Evolutionary conservation across 352 stramenopile genomes (phyloP).

Genomic region (Globisporangium carolinianum): DNA sequence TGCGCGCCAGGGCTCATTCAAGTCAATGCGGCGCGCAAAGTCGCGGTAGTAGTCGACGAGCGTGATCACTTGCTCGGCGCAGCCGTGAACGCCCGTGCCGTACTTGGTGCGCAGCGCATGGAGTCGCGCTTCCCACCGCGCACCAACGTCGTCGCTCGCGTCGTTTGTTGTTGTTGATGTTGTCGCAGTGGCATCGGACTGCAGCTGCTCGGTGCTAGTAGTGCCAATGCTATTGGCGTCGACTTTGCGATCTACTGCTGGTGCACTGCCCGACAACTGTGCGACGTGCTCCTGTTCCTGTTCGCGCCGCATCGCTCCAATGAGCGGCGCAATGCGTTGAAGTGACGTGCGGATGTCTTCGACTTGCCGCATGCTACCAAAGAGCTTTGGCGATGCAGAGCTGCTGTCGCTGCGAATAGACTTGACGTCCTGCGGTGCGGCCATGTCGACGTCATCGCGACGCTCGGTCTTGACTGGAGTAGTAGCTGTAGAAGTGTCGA

Average conservation of each 20-base stretch:
- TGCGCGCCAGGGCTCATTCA: slow-evolving; percentile 65
- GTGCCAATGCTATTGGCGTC: not conserved
- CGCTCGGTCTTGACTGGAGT: not conserved
- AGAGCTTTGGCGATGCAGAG: slow-evolving; percentile 11
- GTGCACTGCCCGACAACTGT: too few relatives aligned
- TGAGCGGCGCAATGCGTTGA: slow-evolving; percentile 14
- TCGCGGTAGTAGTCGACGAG: slow-evolving; percentile 80
- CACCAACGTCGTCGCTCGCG: slow-evolving; percentile 2
- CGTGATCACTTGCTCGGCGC: slow-evolving; percentile 69
- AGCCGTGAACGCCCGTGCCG: slow-evolving; percentile 41
- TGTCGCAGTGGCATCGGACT: too few relatives aligned
- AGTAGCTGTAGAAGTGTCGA: not conserved
- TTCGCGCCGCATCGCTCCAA: slow-evolving; percentile 5
- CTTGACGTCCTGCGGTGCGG: not conserved
- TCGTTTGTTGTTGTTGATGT: too few relatives aligned
- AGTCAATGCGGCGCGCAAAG: slow-evolving; percentile 65
- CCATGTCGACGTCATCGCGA: not conserved
- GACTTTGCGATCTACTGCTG: too few relatives aligned
- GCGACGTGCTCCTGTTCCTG: not conserved
- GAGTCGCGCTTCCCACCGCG: slow-evolving; percentile 17
- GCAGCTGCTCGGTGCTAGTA: not conserved
- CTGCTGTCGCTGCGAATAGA: not conserved
- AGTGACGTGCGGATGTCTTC: slow-evolving; percentile 53
- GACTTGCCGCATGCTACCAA: slow-evolving; percentile 27
- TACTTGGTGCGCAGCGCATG: slow-evolving; percentile 57